Percentiles rank a stretch among this genome's conserved stretches.
These are phyloP conservation scores for Extremus antarcticus DNA, from an alignment of 495 filamentous ascomycete genomes.

Conservation along the genomic window DNA sequence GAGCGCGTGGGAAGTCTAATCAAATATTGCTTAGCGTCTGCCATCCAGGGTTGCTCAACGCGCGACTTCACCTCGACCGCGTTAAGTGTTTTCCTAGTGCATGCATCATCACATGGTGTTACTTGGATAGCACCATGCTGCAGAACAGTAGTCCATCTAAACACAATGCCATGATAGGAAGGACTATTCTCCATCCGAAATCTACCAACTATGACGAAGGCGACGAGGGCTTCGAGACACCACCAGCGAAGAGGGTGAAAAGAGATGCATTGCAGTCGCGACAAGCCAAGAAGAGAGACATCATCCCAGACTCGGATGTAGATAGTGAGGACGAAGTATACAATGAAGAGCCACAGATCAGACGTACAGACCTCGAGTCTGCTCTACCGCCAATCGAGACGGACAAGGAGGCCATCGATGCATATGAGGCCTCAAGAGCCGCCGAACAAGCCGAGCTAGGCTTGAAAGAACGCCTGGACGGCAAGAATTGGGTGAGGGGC, in stretches of 20 bases:
- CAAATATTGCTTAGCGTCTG: background rate
- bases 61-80: background rate
- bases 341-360: constrained; percentile 22
- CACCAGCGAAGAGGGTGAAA: constrained; percentile 24
- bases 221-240: constrained; percentile 15
- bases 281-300: background rate
- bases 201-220: constrained; percentile 26
- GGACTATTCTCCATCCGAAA: constrained; percentile 23
- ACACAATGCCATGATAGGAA: constrained; percentile 31
- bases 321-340: constrained; percentile 17
- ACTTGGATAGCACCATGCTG: too few relatives aligned
- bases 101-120: too few relatives aligned
- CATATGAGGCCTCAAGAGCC: constrained; percentile 58
- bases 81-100: too few relatives aligned
- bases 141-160: constrained; percentile 25
- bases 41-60: background rate
- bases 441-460: constrained; percentile 32
- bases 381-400: constrained; percentile 58
- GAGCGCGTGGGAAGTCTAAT: background rate
- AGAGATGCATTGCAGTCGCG: background rate
- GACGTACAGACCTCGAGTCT: constrained; percentile 64
- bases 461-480: constrained; percentile 40
- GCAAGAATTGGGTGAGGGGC: constrained; percentile 49
- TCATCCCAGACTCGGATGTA: constrained; percentile 26
- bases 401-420: constrained; percentile 61